Conservation (phyloP, 2,329 filamentous ascomycete species). For the Venturia aucupariae region DNA sequence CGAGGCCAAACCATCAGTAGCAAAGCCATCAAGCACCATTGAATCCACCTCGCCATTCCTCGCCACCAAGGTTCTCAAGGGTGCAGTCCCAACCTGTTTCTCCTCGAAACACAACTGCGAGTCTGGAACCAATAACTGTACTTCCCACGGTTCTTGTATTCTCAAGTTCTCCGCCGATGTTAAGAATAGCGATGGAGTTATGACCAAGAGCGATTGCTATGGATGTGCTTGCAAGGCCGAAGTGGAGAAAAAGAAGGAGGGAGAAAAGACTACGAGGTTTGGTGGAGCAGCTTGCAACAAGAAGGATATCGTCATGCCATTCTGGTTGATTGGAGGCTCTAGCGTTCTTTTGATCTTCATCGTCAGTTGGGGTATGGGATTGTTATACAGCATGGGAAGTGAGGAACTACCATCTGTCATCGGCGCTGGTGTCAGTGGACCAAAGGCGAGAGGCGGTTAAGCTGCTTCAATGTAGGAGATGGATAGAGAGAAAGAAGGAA, state of each 20-base stretch:
- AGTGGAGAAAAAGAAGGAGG: conserved; percentile 38
- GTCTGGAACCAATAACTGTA: conserved; percentile 66
- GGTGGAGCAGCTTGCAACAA: conserved; percentile 83
- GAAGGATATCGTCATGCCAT: conserved; percentile 77
- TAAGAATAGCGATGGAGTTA: conserved; percentile 24
- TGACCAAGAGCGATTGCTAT: conserved; percentile 50
- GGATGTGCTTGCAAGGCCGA: conserved; percentile 65
- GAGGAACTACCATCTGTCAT: conserved; percentile 89
- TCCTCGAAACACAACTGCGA: conserved; percentile 58
- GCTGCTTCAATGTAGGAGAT: neutral
- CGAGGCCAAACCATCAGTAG: conserved; percentile 2
- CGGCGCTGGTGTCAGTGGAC: conserved; percentile 79
- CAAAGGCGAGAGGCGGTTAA: conserved; percentile 21
- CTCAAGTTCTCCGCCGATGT: conserved; percentile 50
- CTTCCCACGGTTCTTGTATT: conserved; percentile 68
- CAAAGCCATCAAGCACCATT: neutral
- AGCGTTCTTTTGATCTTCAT: conserved; percentile 60
- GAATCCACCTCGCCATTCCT: conserved; percentile 7
- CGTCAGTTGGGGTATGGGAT: conserved; percentile 60
- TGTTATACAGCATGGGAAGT: conserved; percentile 76
- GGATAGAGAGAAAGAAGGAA: neutral
- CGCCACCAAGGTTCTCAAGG: conserved; percentile 19
- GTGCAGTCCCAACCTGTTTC: conserved; percentile 67
- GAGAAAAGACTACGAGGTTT: conserved; percentile 59
- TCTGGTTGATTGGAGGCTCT: conserved; percentile 77